Conservation (phyloP, 2,329 filamentous ascomycete species). For the Pseudovirgaria hyperparasitica region DNA sequence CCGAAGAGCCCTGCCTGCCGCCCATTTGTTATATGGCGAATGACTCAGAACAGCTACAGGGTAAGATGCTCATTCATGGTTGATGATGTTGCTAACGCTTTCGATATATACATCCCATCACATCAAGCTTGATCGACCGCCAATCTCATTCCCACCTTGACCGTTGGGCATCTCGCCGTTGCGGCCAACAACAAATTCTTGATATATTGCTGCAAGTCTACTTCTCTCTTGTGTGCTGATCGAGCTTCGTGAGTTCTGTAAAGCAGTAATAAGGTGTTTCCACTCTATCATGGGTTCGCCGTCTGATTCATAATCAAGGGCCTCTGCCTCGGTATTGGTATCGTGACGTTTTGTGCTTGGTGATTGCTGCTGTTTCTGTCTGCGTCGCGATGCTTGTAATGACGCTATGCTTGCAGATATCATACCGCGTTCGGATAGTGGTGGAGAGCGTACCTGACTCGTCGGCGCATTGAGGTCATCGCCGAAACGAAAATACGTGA, state of each 20-base stretch:
- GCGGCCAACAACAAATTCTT: slow-evolving; percentile 81
- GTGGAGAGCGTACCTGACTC: slow-evolving; percentile 30
- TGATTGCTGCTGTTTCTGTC: slow-evolving; percentile 41
- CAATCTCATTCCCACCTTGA: slow-evolving; percentile 82
- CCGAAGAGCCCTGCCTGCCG: no score
- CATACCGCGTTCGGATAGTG: slow-evolving; percentile 62
- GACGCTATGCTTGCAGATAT: slow-evolving; percentile 72
- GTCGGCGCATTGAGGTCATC: slow-evolving; percentile 29
- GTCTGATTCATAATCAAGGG: slow-evolving; percentile 33
- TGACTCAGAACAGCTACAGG: no score
- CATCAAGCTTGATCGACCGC: slow-evolving; percentile 89
- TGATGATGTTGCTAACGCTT: no score
- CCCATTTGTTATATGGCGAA: no score
- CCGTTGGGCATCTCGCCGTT: slow-evolving; percentile 94
- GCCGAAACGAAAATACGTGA: slow-evolving; percentile 67
- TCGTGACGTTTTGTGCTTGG: slow-evolving; percentile 9
- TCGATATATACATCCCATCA: no score
- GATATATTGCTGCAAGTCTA: slow-evolving; percentile 69
- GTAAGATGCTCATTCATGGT: no score
- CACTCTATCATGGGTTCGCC: slow-evolving; percentile 78
- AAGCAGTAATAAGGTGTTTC: slow-evolving; percentile 67
- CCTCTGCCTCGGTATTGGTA: slow-evolving; percentile 12
- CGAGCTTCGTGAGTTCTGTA: slow-evolving; percentile 66
- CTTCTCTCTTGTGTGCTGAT: slow-evolving; percentile 67
- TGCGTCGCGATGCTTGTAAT: slow-evolving; percentile 59